Evolutionary conservation across 805 yeast species (phyloP), one percentile per base, ranked within the genome.

Genomic region (Zygoascus ofunaensis): DNA sequence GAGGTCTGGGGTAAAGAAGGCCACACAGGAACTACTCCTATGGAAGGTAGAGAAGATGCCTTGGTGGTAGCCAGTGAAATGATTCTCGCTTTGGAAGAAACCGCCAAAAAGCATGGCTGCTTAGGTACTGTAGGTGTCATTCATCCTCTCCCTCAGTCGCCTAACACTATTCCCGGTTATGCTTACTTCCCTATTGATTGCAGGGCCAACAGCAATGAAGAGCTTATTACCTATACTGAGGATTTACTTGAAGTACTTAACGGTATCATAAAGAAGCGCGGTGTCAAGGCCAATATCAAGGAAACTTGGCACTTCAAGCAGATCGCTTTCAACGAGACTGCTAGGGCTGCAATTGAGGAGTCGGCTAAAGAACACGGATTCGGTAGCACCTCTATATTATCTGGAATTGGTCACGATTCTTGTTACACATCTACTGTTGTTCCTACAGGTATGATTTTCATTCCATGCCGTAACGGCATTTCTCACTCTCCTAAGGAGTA

Each of bases 351-450:
- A 50, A 79, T 80, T 17, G 62, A 66, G 35, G 68, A 71, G 19
- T 66, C 82, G 17, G 79, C 86, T 0, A 28, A 49, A n/a, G 50
- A 42, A 24, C 42, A 45, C 32, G 48, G 48, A 14, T 50, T 44
- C 32, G 28, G 45, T 10, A 28, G 20, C 21, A 39, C 47, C 23
- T 34, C 37, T 17, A 38, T 54, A 10, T 49, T 55, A 17, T 74
- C 82, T 51, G 87, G 89, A 23, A 86, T 87, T 4, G 86, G 84
- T 8, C 89, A 81, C 52, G 89, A 81, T 55, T 77, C 84, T 5
- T 78, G 85, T 52, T 69, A 73, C 19, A 76, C 82, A 1, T 68
- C 75, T 5, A 53, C 63, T 4, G 66, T 69, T 38, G 72, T 75
- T 34, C 87, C 89, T 34, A 80, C 87, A 0, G 74, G 85, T 1